Evolutionary conservation across 176 grass and related monocot genomes (phyloP).

Genomic region (Puccinellia tenuiflora): DNA sequence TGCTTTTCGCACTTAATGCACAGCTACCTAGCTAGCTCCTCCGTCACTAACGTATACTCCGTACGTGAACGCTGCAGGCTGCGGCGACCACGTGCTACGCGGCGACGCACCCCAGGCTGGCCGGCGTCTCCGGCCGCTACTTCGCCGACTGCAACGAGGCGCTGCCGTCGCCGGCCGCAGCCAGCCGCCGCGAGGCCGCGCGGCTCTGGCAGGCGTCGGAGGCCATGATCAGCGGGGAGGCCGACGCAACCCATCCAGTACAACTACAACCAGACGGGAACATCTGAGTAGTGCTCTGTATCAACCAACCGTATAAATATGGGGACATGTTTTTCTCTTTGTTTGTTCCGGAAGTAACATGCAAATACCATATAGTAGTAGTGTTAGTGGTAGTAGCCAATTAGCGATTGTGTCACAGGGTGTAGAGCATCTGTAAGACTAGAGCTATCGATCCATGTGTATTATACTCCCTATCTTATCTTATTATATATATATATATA

Average conservation of each 20-base stretch:
- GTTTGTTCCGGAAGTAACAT: background rate
- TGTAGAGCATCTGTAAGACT: background rate
- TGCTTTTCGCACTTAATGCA: background rate
- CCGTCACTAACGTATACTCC: background rate
- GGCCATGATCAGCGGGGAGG: conserved; percentile 8
- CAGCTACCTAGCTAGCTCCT: too few species aligned
- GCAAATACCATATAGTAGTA: background rate
- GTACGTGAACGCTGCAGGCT: conserved; percentile 47
- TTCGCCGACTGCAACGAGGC: conserved; percentile 98
- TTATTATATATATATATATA: background rate
- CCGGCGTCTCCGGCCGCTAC: conserved; percentile 72
- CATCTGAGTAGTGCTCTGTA: background rate
- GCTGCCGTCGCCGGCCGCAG: conserved; percentile 60
- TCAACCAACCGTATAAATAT: background rate
- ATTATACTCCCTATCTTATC: background rate
- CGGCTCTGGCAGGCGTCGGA: conserved; percentile 67
- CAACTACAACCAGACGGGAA: background rate
- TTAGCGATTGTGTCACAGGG: background rate
- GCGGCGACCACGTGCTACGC: conserved; percentile 97
- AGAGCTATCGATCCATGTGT: background rate
- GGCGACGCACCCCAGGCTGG: conserved; percentile 65
- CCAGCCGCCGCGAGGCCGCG: conserved; percentile 40
- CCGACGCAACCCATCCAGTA: too few species aligned
- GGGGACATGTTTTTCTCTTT: too few species aligned
- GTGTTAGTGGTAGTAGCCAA: background rate